Base-by-base conservation (phyloP, 2,329 filamentous ascomycete species). In the Fusarium sublunatum region DNA sequence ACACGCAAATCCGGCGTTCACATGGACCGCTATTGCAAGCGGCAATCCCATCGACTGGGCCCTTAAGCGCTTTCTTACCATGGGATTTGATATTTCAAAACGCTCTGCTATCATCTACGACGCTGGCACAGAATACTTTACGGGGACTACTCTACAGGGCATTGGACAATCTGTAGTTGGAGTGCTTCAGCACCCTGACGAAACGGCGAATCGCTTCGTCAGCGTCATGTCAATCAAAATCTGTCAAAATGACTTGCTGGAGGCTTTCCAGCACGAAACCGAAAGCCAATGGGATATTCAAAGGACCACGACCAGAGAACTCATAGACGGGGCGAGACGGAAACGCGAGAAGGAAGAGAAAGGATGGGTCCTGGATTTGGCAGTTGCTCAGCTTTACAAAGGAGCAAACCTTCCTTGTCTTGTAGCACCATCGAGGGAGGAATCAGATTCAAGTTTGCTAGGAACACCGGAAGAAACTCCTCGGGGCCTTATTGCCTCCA, bases 41-140 rank as follows among this genome's bases (percentile, higher is more conserved):
- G 63, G 63, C 2, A 65, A 65, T 4, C 63, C 63, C 0, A 52
- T 66, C 2, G 63, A 65, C 13, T 65, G 63, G 63, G 62, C 63
- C 1, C 34, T 65, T 4, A 66, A 59, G 12, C 48, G 49, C 9
- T 65, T 65, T 32, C 43, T 62, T 9, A 34, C 28, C 1, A 66
- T 65, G 63, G 63, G 63, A 0, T 66, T 66, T 2, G 29, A 66
- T 1, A 36, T 64, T 24, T 29, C 53, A 3, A 43, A 53, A 4
- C 32, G 11, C 0, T 13, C 19, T 1, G 58, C 63, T 3, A 41
- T 56, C 2, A 56, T 65, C 2, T 65, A 65, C 15, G 63, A 64
- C 6, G 9, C 25, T 2, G 63, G 63, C 3, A 46, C 53, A 4
- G 63, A 66, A 5, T 9, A 39, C 3, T 65, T 65, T 1, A 66